phyloP scores from a whole-genome alignment of 306 rosid species.

The Inga laurina region DNA sequence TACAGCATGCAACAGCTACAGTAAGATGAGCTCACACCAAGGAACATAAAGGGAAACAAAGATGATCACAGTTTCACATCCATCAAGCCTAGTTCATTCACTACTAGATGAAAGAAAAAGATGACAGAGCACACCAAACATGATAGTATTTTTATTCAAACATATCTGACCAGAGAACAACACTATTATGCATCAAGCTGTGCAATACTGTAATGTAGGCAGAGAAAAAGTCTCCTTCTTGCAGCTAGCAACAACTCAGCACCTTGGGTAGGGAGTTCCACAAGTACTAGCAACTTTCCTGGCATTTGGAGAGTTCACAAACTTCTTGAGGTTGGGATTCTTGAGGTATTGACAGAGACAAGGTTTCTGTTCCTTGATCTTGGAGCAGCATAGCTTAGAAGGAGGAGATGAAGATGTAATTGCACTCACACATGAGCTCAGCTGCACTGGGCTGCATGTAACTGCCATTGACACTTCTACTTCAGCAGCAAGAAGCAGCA shows the following conservation, averaged over 20 bases:
- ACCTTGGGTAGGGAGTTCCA: constrained; percentile 92
- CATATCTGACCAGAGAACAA: constrained; percentile 33
- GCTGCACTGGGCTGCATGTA: constrained; percentile 81
- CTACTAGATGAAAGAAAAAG: constrained; percentile 28
- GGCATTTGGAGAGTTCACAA: constrained; percentile 92
- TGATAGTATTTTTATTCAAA: constrained; percentile 27
- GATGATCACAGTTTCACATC: constrained; percentile 42
- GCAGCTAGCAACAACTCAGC: constrained; percentile 40
- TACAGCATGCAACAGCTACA: constrained; percentile 46
- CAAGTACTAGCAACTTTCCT: constrained; percentile 90
- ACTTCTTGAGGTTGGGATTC: constrained; percentile 87
- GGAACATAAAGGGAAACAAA: constrained; percentile 47
- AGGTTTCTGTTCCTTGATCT: constrained; percentile 92
- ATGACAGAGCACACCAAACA: constrained; percentile 48
- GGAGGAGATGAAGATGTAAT: constrained; percentile 82
- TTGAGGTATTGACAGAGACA: constrained; percentile 92
- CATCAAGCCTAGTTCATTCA: constrained; percentile 37
- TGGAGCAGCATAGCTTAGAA: constrained; percentile 75
- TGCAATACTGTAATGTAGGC: constrained; percentile 29
- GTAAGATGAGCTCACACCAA: constrained; percentile 46
- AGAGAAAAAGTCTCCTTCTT: constrained; percentile 17
- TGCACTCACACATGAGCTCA: constrained; percentile 89
- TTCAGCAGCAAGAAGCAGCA: constrained; percentile 53
- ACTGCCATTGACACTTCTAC: constrained; percentile 62
- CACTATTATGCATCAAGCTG: constrained; percentile 34